Percentiles rank a stretch among this genome's conserved stretches.
These are phyloP conservation scores for Tetrapisispora arboricola DNA, from an alignment of 805 yeast genomes.

Conservation along the genomic window DNA sequence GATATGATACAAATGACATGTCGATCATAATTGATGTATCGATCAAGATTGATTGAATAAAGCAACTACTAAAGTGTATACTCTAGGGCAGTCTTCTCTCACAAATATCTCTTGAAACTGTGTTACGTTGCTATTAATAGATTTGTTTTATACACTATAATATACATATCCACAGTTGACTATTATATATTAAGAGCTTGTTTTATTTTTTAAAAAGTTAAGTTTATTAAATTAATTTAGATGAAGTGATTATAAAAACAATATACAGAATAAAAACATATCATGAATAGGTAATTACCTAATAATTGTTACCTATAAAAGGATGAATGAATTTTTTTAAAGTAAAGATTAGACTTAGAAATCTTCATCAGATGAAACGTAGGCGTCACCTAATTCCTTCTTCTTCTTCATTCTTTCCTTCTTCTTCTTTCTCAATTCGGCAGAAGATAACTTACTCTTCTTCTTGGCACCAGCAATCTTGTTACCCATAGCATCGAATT, in stretches of 20 bases:
- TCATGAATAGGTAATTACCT: constrained; percentile 1
- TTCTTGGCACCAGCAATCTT: constrained; percentile 93
- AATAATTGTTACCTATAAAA: constrained; percentile 1
- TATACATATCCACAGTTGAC: too few species aligned
- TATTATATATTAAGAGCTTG: too few species aligned
- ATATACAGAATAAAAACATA: constrained; percentile 6
- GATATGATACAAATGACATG: too few species aligned
- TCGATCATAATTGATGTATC: too few species aligned
- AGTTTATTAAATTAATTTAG: constrained; percentile 3
- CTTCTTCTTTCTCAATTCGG: constrained; percentile 99
- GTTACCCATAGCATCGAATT: constrained; percentile 99
- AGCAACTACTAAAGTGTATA: too few species aligned
- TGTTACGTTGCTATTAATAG: too few species aligned
- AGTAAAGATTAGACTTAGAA: constrained; percentile 34
- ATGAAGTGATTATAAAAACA: constrained; percentile 5
- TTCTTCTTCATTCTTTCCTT: constrained; percentile 99
- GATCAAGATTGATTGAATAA: too few species aligned
- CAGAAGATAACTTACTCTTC: constrained; percentile 96
- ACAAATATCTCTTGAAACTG: too few species aligned
- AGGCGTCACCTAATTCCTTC: constrained; percentile 99
- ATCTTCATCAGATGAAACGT: constrained; percentile 94
- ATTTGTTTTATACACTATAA: background rate
- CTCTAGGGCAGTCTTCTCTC: too few species aligned
- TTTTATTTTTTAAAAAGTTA: constrained; percentile 1
- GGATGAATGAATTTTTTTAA: constrained; percentile 6